phyloP scores from a whole-genome alignment of 345 rosid genomes.

The Sisymbrium altissimum region DNA sequence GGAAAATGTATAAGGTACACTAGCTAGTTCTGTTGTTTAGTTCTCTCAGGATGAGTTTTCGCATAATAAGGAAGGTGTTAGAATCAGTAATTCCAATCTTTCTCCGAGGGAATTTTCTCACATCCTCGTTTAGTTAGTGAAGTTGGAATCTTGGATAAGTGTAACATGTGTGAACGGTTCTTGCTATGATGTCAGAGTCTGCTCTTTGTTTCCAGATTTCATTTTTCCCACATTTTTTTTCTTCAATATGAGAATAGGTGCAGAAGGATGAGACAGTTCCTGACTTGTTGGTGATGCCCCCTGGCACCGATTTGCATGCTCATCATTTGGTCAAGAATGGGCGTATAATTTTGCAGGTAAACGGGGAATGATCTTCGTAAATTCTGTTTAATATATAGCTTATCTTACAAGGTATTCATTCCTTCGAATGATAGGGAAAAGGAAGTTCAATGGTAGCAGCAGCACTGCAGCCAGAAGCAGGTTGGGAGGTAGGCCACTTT shows the following conservation, averaged over 20 bases:
- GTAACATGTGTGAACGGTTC: neutral
- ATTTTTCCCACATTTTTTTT: neutral
- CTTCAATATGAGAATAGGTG: constrained; percentile 45
- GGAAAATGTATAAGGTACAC: constrained; percentile 53
- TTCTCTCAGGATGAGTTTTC: neutral
- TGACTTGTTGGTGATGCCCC: constrained; percentile 72
- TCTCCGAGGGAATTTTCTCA: neutral
- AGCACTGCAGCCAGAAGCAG: constrained; percentile 71
- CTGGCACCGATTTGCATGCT: constrained; percentile 75
- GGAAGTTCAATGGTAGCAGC: constrained; percentile 96
- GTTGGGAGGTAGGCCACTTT: constrained; percentile 64
- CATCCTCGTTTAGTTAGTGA: neutral
- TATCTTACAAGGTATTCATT: neutral
- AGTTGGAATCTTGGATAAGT: neutral
- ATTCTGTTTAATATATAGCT: neutral
- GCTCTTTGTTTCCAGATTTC: neutral
- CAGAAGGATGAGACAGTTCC: constrained; percentile 68
- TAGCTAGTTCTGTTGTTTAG: constrained; percentile 4
- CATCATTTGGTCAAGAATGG: constrained; percentile 78
- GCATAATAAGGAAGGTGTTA: neutral
- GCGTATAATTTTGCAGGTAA: constrained; percentile 74
- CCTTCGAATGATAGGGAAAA: constrained; percentile 57
- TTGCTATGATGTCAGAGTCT: constrained; percentile 5
- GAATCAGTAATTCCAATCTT: neutral
- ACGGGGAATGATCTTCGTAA: constrained; percentile 7